Evolutionary conservation across 495 filamentous ascomycete genomes (phyloP), one percentile per base, ranked within the genome.

Genomic region (Chaetomidium leptoderma): DNA sequence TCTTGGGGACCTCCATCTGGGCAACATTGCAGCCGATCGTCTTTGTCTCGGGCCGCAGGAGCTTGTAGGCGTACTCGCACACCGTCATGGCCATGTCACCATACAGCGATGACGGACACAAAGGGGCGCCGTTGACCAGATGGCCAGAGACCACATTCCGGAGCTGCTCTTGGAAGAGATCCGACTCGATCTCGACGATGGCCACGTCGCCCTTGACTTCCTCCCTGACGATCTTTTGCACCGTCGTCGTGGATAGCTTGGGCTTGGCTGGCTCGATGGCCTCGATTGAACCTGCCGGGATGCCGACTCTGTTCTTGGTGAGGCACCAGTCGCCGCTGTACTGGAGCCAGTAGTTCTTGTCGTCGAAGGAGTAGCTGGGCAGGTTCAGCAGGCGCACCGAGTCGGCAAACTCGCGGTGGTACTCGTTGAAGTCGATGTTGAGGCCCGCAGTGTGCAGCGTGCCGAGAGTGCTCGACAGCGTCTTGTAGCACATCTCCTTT

Each of bases 331-430:
- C 88, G 56, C 87, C 84, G 14, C 76, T 78, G 69, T 92, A 92
- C 13, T 85, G 77, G 21, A 92, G 81, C 90, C 90, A 93, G 70
- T 91, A 90, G 62, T 87, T 85, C 76, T 91, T 92, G 32, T 84
- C 71, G 57, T 93, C 87, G 74, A 86, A 95, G 10, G 80, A 81
- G 65, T 95, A 95, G 4, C 81, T 71, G 17, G 90, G 90, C 3
- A 93, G 79, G 16, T 81, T 72, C 2, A 93, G 71, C 13, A 91
- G 77, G 32, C 81, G 76, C 37, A 83, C 82, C 17, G 74, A 79
- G 9, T 74, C 61, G 43, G 69, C 69, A 65, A 89, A 92, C 66
- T 89, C 86, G 23, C 81, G 78, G 71, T 92, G 88, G 65, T 85
- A 90, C 67, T 91, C 89, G 58, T 83, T 84, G 86, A 89, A 96